Evolutionary conservation across 2,329 filamentous ascomycete species (phyloP).

Genomic region (Phialemonium atrogriseum): DNA sequence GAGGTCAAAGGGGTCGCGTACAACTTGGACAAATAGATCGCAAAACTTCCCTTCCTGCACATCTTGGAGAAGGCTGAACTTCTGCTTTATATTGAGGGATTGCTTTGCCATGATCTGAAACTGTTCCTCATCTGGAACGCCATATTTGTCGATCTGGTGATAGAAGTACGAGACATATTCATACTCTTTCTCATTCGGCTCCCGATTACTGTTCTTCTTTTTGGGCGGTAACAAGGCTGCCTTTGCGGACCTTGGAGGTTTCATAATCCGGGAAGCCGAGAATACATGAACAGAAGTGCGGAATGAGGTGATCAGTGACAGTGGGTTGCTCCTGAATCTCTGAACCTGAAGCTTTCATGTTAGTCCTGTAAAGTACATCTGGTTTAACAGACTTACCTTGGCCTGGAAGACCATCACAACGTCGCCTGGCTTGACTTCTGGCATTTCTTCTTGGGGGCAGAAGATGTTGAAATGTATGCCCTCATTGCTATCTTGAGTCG

Average conservation of each 20-base stretch:
- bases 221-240: constrained; percentile 17
- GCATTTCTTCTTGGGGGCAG: constrained; percentile 38
- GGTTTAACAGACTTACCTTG: constrained; percentile 32
- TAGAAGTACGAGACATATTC: constrained; percentile 41
- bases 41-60: constrained; percentile 48
- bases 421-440: constrained; percentile 44
- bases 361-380: constrained; percentile 7
- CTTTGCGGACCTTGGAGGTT: constrained; percentile 26
- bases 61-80: constrained; percentile 59
- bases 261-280: constrained; percentile 28
- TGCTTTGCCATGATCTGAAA: constrained; percentile 30
- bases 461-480: constrained; percentile 53
- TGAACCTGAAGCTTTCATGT: constrained; percentile 29
- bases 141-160: constrained; percentile 31
- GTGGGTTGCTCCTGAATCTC: constrained; percentile 14
- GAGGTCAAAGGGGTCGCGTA: constrained; percentile 38
- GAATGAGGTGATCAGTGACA: constrained; percentile 36
- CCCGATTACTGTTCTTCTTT: constrained; percentile 6
- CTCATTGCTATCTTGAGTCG: constrained; percentile 33
- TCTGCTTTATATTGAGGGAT: constrained; percentile 40
- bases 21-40: constrained; percentile 65
- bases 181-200: constrained; percentile 22
- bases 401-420: constrained; percentile 54
- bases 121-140: constrained; percentile 31
- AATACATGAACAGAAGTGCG: constrained; percentile 38